These are phyloP conservation scores for Lipomyces kockii DNA, from an alignment of 805 yeast species.

Conservation along the genomic window DNA sequence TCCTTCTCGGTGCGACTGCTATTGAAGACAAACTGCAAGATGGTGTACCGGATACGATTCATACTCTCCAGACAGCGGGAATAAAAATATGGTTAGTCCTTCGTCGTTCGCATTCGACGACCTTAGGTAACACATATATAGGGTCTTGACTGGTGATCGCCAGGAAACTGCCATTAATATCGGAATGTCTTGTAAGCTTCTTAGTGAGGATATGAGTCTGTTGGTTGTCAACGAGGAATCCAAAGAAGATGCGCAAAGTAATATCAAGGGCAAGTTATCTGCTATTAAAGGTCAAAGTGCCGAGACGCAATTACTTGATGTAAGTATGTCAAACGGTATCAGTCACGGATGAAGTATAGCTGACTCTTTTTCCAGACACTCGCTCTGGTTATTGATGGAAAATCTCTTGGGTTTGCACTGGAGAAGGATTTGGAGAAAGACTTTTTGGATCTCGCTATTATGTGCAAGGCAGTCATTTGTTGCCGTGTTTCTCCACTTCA, in stretches of 20 bases:
- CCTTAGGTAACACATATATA: conserved; percentile 10
- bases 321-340: conserved; percentile 46
- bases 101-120: not conserved
- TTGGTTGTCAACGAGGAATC: conserved; percentile 85
- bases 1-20: conserved; percentile 93
- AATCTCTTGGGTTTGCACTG: conserved; percentile 82
- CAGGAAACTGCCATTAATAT: conserved; percentile 98
- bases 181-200: conserved; percentile 94
- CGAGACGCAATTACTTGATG: conserved; percentile 51
- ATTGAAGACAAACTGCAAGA: conserved; percentile 97
- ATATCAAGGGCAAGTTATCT: conserved; percentile 71
- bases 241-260: conserved; percentile 73
- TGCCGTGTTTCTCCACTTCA: conserved; percentile 98
- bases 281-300: conserved; percentile 60
- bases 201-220: conserved; percentile 95
- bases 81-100: conserved; percentile 79
- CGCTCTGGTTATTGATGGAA: conserved; percentile 93
- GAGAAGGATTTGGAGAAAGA: conserved; percentile 79
- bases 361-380: conserved; percentile 58
- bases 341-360: not conserved
- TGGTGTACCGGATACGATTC: conserved; percentile 97
- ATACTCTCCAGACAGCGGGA: conserved; percentile 93
- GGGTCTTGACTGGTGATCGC: conserved; percentile 92
- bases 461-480: conserved; percentile 95
- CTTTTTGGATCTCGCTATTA: conserved; percentile 75